Evolutionary conservation across 2,329 filamentous ascomycete species (phyloP).

Genomic region (Aspergillus chevalieri): DNA sequence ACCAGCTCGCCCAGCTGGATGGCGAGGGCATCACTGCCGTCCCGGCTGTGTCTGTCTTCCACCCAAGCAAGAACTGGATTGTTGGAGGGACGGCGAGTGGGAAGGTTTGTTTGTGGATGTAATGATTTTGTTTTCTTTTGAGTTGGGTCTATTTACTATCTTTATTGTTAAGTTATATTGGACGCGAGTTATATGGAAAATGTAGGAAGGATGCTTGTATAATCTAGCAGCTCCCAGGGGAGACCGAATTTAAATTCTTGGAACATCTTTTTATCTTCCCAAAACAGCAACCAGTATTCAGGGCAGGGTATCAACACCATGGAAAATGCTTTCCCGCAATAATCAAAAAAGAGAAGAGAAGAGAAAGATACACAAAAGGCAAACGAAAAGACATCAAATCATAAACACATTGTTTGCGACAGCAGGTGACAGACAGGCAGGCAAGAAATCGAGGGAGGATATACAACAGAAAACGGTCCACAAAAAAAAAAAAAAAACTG

Average conservation of each 20-base stretch:
- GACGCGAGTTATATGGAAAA: no score
- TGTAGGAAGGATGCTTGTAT: no score
- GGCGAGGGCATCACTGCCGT: conserved; percentile 91
- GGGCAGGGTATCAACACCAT: conserved; percentile 40
- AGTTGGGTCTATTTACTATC: no score
- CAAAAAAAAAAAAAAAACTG: conserved; percentile 8
- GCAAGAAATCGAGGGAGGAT: conserved; percentile 14
- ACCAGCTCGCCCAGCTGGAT: conserved; percentile 81
- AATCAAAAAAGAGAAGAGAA: conserved; percentile 9
- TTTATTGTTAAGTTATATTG: no score
- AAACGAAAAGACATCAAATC: conserved; percentile 25
- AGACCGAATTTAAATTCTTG: no score
- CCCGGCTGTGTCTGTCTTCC: conserved; percentile 85
- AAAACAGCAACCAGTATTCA: conserved; percentile 28
- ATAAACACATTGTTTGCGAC: conserved; percentile 22
- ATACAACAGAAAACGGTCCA: conserved; percentile 16
- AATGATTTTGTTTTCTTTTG: conserved; percentile 10
- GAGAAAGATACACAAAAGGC: conserved; percentile 6
- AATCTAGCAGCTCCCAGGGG: no score
- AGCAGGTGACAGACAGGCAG: no score
- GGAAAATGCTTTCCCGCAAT: conserved; percentile 30
- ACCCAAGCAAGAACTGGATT: conserved; percentile 83
- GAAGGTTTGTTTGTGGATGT: conserved; percentile 89
- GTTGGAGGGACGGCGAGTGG: conserved; percentile 86
- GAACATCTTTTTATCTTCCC: conserved; percentile 5